Evolutionary conservation across 805 yeast genomes (phyloP).

Genomic region (Kodamaea lidongshanica): DNA sequence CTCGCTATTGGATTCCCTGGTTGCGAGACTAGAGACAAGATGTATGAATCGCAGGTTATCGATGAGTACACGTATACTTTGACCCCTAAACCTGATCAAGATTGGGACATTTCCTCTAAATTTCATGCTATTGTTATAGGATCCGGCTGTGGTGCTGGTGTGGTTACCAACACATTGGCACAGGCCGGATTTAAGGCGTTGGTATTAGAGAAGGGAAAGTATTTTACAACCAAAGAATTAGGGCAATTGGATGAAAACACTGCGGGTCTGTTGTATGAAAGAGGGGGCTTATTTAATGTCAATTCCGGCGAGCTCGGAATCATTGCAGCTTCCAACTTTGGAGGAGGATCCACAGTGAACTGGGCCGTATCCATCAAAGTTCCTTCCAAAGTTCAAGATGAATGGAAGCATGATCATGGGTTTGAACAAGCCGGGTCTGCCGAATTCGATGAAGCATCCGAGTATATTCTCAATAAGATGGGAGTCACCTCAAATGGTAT

Average conservation of each 20-base stretch:
- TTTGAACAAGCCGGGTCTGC: slow-evolving; percentile 40
- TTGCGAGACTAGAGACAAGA: slow-evolving; percentile 18
- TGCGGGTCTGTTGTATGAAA: slow-evolving; percentile 37
- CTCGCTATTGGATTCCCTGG: slow-evolving; percentile 35
- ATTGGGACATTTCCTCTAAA: slow-evolving; percentile 23
- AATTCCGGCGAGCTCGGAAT: slow-evolving; percentile 28
- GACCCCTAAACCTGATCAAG: slow-evolving; percentile 23
- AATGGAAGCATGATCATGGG: slow-evolving; percentile 43
- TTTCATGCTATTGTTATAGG: slow-evolving; percentile 45
- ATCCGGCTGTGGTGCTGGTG: slow-evolving; percentile 51
- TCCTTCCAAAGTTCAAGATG: slow-evolving; percentile 43
- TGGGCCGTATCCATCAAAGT: slow-evolving; percentile 50
- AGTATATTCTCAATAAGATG: slow-evolving; percentile 43
- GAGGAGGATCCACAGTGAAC: slow-evolving; percentile 53
- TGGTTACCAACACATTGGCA: slow-evolving; percentile 41
- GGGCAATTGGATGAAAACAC: slow-evolving; percentile 31
- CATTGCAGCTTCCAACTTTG: slow-evolving; percentile 48
- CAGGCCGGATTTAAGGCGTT: slow-evolving; percentile 37
- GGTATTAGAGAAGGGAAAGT: slow-evolving; percentile 46
- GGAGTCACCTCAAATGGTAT: slow-evolving; percentile 36
- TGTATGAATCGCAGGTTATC: neutral
- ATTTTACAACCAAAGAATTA: slow-evolving; percentile 30
- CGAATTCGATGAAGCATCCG: slow-evolving; percentile 38
- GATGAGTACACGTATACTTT: slow-evolving; percentile 25
- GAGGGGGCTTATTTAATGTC: slow-evolving; percentile 29